These are phyloP conservation scores for Blastobotrys buckinghamii DNA, from an alignment of 1,139 yeast genomes.

Conservation along the genomic window DNA sequence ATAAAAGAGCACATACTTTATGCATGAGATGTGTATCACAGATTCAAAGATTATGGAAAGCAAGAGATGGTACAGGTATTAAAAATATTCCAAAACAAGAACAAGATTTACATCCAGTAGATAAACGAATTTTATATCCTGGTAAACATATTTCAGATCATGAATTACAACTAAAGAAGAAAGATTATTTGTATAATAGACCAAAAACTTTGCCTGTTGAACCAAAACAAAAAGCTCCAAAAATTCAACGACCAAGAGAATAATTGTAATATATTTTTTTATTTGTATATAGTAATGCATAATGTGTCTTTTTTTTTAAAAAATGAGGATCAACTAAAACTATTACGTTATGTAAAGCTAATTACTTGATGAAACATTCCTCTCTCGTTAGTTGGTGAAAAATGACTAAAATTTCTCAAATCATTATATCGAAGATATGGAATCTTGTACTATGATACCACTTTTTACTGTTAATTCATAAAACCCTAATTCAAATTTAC, in stretches of 20 bases:
- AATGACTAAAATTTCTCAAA: neutral
- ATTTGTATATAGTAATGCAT: slow-evolving; percentile 3
- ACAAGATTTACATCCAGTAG: slow-evolving; percentile 51
- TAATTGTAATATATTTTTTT: neutral
- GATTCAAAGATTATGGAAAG: slow-evolving; percentile 67
- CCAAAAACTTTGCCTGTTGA: slow-evolving; percentile 48
- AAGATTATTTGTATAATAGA: slow-evolving; percentile 62
- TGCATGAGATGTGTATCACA: slow-evolving; percentile 92
- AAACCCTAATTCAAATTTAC: no score
- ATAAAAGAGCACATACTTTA: slow-evolving; percentile 80
- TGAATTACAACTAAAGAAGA: slow-evolving; percentile 46
- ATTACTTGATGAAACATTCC: neutral
- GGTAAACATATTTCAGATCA: slow-evolving; percentile 56
- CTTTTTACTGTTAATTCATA: no score
- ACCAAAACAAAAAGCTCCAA: slow-evolving; percentile 5
- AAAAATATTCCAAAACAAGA: slow-evolving; percentile 15
- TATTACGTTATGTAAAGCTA: no score
- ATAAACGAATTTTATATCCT: slow-evolving; percentile 59
- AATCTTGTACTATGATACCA: no score
- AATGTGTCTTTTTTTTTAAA: neutral
- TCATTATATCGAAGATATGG: neutral
- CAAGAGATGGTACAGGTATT: slow-evolving; percentile 28
- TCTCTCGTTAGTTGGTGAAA: neutral
- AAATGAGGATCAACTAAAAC: no score
- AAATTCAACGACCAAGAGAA: slow-evolving; percentile 9